Conservation (phyloP, 257 asterid species). For the Echium plantagineum region DNA sequence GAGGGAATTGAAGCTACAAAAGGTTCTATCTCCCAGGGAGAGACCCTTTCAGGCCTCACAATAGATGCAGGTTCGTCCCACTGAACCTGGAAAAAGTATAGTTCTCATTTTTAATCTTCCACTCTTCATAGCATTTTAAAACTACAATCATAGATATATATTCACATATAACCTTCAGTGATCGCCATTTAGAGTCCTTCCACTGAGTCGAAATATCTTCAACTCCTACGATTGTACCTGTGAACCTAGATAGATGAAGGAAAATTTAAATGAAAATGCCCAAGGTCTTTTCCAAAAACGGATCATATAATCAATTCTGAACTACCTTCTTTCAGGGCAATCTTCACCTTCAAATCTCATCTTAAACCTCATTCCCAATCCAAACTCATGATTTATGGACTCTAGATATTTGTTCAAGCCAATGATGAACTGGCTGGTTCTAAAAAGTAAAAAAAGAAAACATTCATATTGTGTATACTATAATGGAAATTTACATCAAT, state of each 20-base stretch:
- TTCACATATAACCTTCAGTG: slow-evolving; percentile 40
- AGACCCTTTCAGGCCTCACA: slow-evolving; percentile 56
- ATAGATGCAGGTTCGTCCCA: slow-evolving; percentile 75
- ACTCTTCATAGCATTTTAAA: slow-evolving; percentile 3
- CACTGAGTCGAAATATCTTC: slow-evolving; percentile 56
- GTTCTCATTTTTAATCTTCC: neutral
- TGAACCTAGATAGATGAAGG: slow-evolving; percentile 34
- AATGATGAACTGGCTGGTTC: slow-evolving; percentile 71
- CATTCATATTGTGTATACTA: neutral
- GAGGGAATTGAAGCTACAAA: slow-evolving; percentile 43
- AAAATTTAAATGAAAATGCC: neutral
- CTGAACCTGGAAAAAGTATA: slow-evolving; percentile 38
- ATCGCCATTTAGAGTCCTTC: slow-evolving; percentile 61
- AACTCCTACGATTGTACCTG: slow-evolving; percentile 66
- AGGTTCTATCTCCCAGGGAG: slow-evolving; percentile 84
- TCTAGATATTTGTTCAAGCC: slow-evolving; percentile 64
- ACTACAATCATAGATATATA: neutral
- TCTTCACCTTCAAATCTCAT: slow-evolving; percentile 80
- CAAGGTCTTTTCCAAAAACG: slow-evolving; percentile 3
- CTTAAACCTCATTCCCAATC: slow-evolving; percentile 69
- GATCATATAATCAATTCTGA: neutral
- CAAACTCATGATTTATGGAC: slow-evolving; percentile 45
- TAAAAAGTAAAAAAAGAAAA: slow-evolving; percentile 11
- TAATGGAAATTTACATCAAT: neutral
- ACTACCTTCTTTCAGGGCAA: slow-evolving; percentile 69